These are phyloP conservation scores for Trypanosoma congolense DNA, from an alignment of 208 protist genomes.

Conservation along the genomic window DNA sequence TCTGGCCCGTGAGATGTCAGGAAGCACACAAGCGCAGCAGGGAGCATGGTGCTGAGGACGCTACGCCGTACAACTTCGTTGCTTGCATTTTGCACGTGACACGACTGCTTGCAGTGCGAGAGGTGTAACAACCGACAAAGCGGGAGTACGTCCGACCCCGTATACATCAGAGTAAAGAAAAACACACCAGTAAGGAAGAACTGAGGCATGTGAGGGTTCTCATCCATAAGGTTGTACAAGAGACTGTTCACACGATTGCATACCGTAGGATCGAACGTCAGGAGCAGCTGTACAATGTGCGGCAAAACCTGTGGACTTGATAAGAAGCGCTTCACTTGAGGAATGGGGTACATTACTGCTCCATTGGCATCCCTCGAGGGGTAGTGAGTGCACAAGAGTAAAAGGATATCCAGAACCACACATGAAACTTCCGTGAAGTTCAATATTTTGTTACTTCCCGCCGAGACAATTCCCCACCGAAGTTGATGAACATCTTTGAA, in stretches of 20 bases:
- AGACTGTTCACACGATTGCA: conserved; percentile 82
- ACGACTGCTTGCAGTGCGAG: conserved; percentile 86
- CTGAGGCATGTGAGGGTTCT: conserved; percentile 77
- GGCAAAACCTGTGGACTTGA: conserved; percentile 77
- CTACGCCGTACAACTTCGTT: conserved; percentile 62
- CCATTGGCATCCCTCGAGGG: conserved; percentile 81
- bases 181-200: conserved; percentile 92
- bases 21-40: conserved; percentile 92
- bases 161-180: conserved; percentile 94
- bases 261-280: conserved; percentile 88
- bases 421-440: conserved; percentile 86
- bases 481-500: conserved; percentile 88
- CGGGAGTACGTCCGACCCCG: conserved; percentile 89
- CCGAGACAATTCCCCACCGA: conserved; percentile 81
- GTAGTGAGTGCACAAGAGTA: conserved; percentile 80
- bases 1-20: conserved; percentile 88
- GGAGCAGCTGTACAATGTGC: conserved; percentile 92
- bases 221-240: conserved; percentile 81
- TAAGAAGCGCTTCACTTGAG: conserved; percentile 87
- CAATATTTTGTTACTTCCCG: conserved; percentile 57
- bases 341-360: conserved; percentile 89
- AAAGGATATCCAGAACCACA: conserved; percentile 89
- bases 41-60: conserved; percentile 85
- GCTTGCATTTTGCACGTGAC: conserved; percentile 36
- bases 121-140: conserved; percentile 77